Evolutionary conservation across 495 filamentous ascomycete species (phyloP), one percentile per base, ranked within the genome.

Genomic region (Penicillium daleae): DNA sequence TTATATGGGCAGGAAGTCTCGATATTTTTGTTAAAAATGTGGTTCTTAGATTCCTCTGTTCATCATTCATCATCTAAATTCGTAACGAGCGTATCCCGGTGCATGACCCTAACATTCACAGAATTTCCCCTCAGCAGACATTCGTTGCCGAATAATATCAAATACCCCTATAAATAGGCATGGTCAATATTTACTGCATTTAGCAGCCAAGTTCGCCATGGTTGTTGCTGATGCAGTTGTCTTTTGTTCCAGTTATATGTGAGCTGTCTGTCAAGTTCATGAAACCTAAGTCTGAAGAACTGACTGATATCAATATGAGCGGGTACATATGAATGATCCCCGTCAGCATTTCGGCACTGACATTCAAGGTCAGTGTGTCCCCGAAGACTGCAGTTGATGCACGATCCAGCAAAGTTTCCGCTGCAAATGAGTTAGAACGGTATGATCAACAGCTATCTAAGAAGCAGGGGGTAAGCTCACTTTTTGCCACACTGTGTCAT

Each of bases 151-250:
- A 21, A 10, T 10, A 31, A 31, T 31, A n/a, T 31, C 7, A 31
- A 31, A 31, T 31, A 31, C 29, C 3, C 29, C n/a, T n/a, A n/a
- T n/a, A n/a, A n/a, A n/a, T n/a, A n/a, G n/a, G n/a, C n/a, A n/a
- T 31, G 29, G 4, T 7, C 29, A 31, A 31, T 3, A 31, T 31
- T n/a, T n/a, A n/a, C n/a, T 44, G n/a, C 40, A 44, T 29, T 17
- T 65, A 70, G 60, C 67, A 70, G 22, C 56, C 40, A 10, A 70
- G 65, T 24, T 67, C 59, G 27, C 65, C 65, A 22, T 70, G 65
- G 56, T 67, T 60, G 56, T 67, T 67, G 53, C 65, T 62, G 49
- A 70, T 65, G 42, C 65, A 70, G 24, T 70, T 63, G 62, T 70
- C 67, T 70, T 15, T 40, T 13, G 29, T 21, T 6, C 3, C 3